Evolutionary conservation across 352 stramenopile species (phyloP).

Genomic region (Globisporangium middletonii): DNA sequence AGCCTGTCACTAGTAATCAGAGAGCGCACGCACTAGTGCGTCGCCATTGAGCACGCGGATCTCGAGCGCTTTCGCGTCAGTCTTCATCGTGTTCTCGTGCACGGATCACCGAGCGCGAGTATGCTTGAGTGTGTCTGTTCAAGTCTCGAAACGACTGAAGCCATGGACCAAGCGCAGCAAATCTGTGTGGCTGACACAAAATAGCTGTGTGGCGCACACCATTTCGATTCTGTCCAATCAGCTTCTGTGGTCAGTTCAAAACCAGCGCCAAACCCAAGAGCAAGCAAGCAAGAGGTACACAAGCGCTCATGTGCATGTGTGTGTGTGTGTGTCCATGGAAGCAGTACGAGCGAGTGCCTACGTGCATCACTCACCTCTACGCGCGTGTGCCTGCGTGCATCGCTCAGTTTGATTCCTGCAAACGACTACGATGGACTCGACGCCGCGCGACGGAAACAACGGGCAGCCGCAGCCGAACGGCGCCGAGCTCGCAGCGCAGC

Average conservation of each 20-base stretch:
- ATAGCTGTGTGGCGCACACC: not conserved
- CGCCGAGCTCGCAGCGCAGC: constrained; percentile 36
- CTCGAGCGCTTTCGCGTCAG: constrained; percentile 12
- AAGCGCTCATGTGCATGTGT: no score
- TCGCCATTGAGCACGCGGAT: constrained; percentile 33
- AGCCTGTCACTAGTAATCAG: not conserved
- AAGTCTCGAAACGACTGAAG: no score
- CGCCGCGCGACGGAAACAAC: constrained; percentile 7
- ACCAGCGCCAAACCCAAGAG: no score
- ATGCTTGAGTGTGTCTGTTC: not conserved
- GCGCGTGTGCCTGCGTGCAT: not conserved
- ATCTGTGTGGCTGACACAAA: not conserved
- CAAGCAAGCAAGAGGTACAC: no score
- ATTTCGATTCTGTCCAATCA: no score
- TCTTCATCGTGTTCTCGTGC: not conserved
- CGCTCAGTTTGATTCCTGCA: not conserved
- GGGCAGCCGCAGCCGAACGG: constrained; percentile 16
- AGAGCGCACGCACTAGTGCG: constrained; percentile 22
- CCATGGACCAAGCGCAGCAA: no score
- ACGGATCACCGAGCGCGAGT: not conserved
- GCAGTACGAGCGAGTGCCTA: no score
- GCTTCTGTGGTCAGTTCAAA: no score
- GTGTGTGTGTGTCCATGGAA: no score
- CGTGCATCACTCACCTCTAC: no score
- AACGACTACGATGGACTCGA: not conserved